Evolutionary conservation across 2,329 filamentous ascomycete species (phyloP).

Genomic region (Ceratocystiopsis sp.): DNA sequence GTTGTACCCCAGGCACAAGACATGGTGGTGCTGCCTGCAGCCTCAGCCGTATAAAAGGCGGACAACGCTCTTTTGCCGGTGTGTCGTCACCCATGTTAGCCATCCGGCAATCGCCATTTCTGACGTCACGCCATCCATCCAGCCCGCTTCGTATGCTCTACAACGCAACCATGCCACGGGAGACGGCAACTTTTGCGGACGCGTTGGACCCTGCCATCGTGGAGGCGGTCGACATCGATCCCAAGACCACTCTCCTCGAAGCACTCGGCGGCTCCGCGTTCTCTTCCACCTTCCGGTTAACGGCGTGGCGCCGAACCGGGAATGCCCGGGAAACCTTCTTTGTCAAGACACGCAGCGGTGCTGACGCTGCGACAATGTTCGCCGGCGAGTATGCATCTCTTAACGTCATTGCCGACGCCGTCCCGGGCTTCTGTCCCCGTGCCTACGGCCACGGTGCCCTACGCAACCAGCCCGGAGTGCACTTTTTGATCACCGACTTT

Average conservation of each 20-base stretch:
- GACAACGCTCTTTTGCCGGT: no score
- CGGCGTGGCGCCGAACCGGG: constrained; percentile 10
- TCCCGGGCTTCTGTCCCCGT: constrained; percentile 59
- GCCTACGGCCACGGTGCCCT: constrained; percentile 56
- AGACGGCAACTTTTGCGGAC: no score
- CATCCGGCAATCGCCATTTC: no score
- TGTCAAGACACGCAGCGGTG: constrained; percentile 50
- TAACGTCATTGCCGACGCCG: constrained; percentile 56
- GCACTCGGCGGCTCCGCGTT: constrained; percentile 51
- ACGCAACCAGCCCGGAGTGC: constrained; percentile 29
- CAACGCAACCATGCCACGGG: constrained; percentile 13
- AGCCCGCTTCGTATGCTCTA: neutral
- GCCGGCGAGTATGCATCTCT: constrained; percentile 67
- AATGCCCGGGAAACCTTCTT: constrained; percentile 35
- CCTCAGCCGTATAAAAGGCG: no score
- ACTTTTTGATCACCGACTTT: constrained; percentile 62
- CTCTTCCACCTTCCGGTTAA: constrained; percentile 38
- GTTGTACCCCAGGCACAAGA: no score
- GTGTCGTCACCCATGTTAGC: no score
- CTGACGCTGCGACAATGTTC: constrained; percentile 51
- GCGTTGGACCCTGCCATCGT: constrained; percentile 44
- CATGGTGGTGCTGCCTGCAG: no score
- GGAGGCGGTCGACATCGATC: constrained; percentile 41
- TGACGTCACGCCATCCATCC: no score
- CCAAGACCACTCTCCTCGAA: constrained; percentile 34